A percentile compares a stretch with the other conserved stretches of the same genome.
Evolutionary conservation across 2,329 filamentous ascomycete species (phyloP).

Genomic region (Pseudogymnoascus sp.): DNA sequence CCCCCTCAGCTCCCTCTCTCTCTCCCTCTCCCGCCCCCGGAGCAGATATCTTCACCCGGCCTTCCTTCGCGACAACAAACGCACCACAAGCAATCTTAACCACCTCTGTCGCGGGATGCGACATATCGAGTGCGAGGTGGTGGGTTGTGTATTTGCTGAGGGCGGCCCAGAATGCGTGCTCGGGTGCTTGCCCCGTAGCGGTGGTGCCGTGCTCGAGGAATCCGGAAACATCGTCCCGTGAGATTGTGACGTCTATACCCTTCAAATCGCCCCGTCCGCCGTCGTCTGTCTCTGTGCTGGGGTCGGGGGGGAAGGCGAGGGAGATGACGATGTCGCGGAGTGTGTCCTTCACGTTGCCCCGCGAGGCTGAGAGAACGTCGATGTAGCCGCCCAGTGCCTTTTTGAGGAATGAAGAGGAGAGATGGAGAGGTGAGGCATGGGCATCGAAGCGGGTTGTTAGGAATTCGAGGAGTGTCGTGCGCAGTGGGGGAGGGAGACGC

Average conservation of each 20-base stretch:
- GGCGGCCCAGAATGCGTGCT: slow-evolving; percentile 32
- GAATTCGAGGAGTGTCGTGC: slow-evolving; percentile 35
- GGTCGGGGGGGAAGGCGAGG: not conserved
- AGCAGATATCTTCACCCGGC: slow-evolving; percentile 33
- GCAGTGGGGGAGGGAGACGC: slow-evolving; percentile 36
- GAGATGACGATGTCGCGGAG: slow-evolving; percentile 17
- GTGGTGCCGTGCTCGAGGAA: slow-evolving; percentile 18
- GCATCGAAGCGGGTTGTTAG: slow-evolving; percentile 36
- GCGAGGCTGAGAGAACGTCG: slow-evolving; percentile 19
- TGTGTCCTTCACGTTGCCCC: slow-evolving; percentile 15
- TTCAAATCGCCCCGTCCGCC: slow-evolving; percentile 25
- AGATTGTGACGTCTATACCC: slow-evolving; percentile 35
- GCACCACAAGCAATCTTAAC: slow-evolving; percentile 34
- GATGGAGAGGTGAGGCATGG: slow-evolving; percentile 30
- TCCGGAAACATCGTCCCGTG: slow-evolving; percentile 31
- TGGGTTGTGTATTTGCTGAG: slow-evolving; percentile 30
- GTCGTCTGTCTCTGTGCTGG: too few relatives aligned
- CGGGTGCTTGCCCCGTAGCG: not conserved
- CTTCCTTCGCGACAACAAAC: slow-evolving; percentile 32
- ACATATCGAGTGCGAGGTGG: slow-evolving; percentile 35
- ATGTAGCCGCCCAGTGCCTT: slow-evolving; percentile 25
- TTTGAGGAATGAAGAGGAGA: slow-evolving; percentile 31
- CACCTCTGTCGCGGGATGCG: slow-evolving; percentile 30
- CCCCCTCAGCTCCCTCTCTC: not conserved
- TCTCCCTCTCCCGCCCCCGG: slow-evolving; percentile 14